Conservation (phyloP, 192 early-diverging fungal genomes). For the Allomyces arbusculus region DNA sequence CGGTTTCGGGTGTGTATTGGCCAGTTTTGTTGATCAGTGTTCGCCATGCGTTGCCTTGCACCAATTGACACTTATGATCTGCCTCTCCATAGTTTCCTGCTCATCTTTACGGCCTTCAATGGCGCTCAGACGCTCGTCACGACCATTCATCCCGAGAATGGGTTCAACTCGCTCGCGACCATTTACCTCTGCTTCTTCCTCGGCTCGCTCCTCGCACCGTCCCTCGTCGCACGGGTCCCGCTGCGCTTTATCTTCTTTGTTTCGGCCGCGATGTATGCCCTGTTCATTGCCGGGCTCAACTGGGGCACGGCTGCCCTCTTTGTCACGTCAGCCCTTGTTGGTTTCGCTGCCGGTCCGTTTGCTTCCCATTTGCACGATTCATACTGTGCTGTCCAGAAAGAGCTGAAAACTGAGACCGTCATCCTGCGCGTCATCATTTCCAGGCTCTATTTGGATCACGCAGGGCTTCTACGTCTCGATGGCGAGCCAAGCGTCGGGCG, state of each 20-base stretch:
- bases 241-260: neutral
- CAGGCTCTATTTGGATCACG: neutral
- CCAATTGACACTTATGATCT: too few relatives aligned
- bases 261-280: neutral
- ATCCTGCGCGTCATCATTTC: too few relatives aligned
- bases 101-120: neutral
- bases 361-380: too few relatives aligned
- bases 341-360: neutral
- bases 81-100: neutral
- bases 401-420: too few relatives aligned
- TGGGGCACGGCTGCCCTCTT: neutral
- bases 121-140: neutral
- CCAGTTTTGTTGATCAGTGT: too few relatives aligned
- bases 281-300: neutral
- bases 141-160: neutral
- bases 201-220: neutral
- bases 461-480: neutral
- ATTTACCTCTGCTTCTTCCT: neutral
- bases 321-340: neutral
- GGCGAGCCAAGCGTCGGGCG: neutral
- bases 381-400: too few relatives aligned
- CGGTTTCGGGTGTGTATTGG: neutral
- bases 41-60: too few relatives aligned
- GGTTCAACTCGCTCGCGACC: neutral
- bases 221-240: neutral